phyloP scores from a whole-genome alignment of 306 rosid species.

The Nissolia schottii region DNA sequence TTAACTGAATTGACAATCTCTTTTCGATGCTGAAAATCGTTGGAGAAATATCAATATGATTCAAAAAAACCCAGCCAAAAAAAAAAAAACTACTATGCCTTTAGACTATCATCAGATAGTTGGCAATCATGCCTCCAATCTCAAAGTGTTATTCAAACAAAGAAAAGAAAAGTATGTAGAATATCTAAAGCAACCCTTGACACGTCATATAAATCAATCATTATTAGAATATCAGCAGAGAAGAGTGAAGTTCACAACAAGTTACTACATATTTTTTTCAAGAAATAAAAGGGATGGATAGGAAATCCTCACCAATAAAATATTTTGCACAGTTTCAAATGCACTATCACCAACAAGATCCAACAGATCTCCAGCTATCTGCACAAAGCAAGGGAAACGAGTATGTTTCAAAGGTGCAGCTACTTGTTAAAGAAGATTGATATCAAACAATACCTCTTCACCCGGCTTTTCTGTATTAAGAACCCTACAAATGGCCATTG shows the following conservation, averaged over 20 bases:
- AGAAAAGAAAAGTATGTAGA: background rate
- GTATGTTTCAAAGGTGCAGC: constrained; percentile 14
- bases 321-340: constrained; percentile 83
- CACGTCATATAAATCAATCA: constrained; percentile 12
- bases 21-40: constrained; percentile 66
- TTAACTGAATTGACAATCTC: constrained; percentile 77
- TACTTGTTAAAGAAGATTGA: constrained; percentile 1
- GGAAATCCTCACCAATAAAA: constrained; percentile 59
- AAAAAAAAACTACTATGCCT: background rate
- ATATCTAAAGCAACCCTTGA: constrained; percentile 15
- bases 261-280: constrained; percentile 1
- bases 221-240: background rate
- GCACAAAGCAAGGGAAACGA: constrained; percentile 23
- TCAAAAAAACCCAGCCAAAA: constrained; percentile 14
- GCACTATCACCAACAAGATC: constrained; percentile 93
- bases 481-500: constrained; percentile 90
- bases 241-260: constrained; percentile 10
- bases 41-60: constrained; percentile 1
- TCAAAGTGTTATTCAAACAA: constrained; percentile 11
- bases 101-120: background rate
- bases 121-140: background rate
- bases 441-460: constrained; percentile 66
- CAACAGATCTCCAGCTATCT: constrained; percentile 92
- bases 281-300: constrained; percentile 6
- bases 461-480: constrained; percentile 89